A percentile compares a stretch with the other conserved stretches of the same genome.
Conservation (phyloP, 2,329 filamentous ascomycete genomes). For the Pseudogymnoascus sp. region DNA sequence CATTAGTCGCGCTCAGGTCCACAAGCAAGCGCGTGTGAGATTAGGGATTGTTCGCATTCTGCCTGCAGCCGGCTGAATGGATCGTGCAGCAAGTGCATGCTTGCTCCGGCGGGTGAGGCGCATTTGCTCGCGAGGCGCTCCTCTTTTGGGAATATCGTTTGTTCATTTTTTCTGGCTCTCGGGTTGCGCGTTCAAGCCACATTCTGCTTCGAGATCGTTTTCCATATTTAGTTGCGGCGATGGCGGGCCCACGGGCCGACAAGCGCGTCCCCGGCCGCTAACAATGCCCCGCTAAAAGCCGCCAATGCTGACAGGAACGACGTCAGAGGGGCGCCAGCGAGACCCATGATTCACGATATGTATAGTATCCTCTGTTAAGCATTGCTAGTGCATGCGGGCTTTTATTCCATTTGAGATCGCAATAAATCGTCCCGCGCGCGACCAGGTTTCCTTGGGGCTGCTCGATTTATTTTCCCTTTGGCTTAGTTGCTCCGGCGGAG, state of each 20-base stretch:
- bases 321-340: background rate
- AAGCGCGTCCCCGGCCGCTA: background rate
- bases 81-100: background rate
- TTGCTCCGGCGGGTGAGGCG: background rate
- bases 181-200: background rate
- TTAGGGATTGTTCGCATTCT: conserved; percentile 1
- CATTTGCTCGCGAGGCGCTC: background rate
- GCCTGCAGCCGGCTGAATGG: background rate
- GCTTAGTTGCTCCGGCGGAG: background rate
- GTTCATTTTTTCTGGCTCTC: background rate
- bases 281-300: background rate
- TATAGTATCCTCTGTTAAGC: background rate
- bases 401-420: conserved; percentile 1
- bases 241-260: background rate
- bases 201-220: background rate
- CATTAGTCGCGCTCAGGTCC: conserved; percentile 1
- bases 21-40: conserved; percentile 5
- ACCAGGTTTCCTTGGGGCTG: background rate
- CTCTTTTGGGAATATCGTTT: background rate
- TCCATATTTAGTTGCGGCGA: background rate
- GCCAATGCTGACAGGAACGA: background rate
- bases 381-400: conserved; percentile 3
- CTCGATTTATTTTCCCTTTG: background rate
- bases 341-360: background rate
- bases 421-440: background rate